Conservation (phyloP, 441 rosid genomes). For the Rhodomyrtus psidioides region DNA sequence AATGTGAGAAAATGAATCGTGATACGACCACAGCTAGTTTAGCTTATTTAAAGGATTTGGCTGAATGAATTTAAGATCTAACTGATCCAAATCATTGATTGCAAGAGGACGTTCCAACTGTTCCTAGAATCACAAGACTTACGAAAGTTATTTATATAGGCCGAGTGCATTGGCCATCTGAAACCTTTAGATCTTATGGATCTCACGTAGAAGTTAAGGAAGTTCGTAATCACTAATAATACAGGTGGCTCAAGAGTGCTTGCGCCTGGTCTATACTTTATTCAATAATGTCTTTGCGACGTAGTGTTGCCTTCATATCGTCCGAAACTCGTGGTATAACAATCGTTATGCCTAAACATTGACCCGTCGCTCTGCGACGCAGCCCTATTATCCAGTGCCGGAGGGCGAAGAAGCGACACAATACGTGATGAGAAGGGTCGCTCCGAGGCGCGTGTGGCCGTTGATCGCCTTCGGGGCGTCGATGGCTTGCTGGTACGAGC, state of each 20-base stretch:
- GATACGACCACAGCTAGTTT: background rate
- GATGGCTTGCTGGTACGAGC: constrained; percentile 14
- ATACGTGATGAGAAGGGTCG: constrained; percentile 9
- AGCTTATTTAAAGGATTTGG: background rate
- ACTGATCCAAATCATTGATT: background rate
- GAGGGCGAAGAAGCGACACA: constrained; percentile 14
- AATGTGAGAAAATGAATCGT: background rate
- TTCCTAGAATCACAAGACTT: background rate
- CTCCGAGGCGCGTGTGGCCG: constrained; percentile 12
- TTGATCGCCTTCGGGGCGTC: constrained; percentile 9
- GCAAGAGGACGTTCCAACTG: background rate
- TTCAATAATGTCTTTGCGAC: background rate
- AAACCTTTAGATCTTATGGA: background rate
- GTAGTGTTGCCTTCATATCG: background rate
- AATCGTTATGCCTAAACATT: background rate
- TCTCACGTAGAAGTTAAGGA: background rate
- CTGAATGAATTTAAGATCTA: background rate
- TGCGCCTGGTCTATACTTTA: background rate
- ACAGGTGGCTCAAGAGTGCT: background rate
- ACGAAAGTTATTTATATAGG: background rate
- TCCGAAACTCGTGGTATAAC: background rate
- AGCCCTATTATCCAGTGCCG: constrained; percentile 12
- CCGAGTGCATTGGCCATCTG: background rate
- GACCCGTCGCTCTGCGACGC: background rate
- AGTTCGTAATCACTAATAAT: background rate